phyloP scores from a whole-genome alignment of 2,329 filamentous ascomycete genomes.

The Apiospora hydei region DNA sequence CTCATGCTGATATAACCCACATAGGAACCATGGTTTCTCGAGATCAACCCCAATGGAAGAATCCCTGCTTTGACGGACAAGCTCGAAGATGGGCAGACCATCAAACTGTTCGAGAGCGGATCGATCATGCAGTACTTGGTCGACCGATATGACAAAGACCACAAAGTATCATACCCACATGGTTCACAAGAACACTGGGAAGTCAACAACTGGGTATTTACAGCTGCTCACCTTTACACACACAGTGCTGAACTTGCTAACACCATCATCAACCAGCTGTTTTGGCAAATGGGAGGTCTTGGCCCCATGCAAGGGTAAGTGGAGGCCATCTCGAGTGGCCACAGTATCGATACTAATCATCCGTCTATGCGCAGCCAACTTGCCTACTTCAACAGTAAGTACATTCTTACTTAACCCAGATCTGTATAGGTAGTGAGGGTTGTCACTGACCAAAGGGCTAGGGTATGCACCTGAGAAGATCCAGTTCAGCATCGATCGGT shows the following conservation, averaged over 20 bases:
- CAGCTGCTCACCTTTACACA: constrained; percentile 83
- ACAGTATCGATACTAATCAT: neutral
- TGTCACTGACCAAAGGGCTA: neutral
- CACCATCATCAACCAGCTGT: constrained; percentile 69
- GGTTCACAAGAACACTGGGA: constrained; percentile 81
- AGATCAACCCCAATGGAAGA: constrained; percentile 91
- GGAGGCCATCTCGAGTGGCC: constrained; percentile 49
- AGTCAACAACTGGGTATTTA: constrained; percentile 74
- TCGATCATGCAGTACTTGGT: constrained; percentile 86
- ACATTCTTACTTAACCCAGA: constrained; percentile 31
- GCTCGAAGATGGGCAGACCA: constrained; percentile 69
- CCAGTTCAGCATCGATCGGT: constrained; percentile 79
- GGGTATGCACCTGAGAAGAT: constrained; percentile 29
- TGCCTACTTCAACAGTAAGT: constrained; percentile 71
- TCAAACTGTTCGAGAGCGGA: constrained; percentile 85
- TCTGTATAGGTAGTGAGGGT: neutral
- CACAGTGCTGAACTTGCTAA: constrained; percentile 78
- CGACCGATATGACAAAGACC: constrained; percentile 79
- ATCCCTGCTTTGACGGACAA: constrained; percentile 88
- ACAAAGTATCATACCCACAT: constrained; percentile 81
- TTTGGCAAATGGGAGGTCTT: constrained; percentile 79
- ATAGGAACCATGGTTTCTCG: constrained; percentile 75
- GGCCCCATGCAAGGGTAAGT: constrained; percentile 86
- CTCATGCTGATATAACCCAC: neutral
- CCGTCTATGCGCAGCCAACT: neutral